phyloP scores from a whole-genome alignment of 1,284 basidiomycete genomes.

The Boletellus sp. region DNA sequence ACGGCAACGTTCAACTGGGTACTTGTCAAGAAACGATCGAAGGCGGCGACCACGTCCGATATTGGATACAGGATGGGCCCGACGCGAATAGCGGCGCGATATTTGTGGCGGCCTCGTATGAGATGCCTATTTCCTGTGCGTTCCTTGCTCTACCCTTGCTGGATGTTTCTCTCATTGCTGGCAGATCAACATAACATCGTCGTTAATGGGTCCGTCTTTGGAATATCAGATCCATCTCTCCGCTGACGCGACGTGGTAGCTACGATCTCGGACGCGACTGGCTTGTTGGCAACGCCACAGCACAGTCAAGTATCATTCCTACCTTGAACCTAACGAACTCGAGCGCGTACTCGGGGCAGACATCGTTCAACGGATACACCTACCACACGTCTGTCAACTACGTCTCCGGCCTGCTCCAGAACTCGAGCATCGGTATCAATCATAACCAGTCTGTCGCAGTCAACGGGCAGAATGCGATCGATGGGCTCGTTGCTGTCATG shows the following conservation, averaged over 20 bases:
- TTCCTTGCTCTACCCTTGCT: conserved; percentile 8
- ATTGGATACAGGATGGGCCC: conserved; percentile 79
- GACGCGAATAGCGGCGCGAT: conserved; percentile 68
- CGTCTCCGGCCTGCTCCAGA: conserved; percentile 62
- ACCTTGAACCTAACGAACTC: conserved; percentile 49
- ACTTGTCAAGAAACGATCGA: conserved; percentile 82
- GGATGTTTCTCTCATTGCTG: background rate
- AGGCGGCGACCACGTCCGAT: conserved; percentile 89
- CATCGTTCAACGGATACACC: conserved; percentile 57
- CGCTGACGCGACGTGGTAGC: conserved; percentile 25
- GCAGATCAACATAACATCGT: conserved; percentile 52
- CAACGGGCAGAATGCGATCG: conserved; percentile 62
- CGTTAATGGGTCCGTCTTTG: conserved; percentile 45
- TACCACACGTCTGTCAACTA: conserved; percentile 71
- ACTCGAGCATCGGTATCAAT: conserved; percentile 75
- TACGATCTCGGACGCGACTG: conserved; percentile 72
- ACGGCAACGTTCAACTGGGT: conserved; percentile 70
- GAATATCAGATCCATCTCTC: background rate
- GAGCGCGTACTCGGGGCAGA: conserved; percentile 55
- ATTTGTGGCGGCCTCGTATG: conserved; percentile 82
- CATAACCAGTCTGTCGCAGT: conserved; percentile 64
- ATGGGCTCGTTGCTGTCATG: conserved; percentile 83
- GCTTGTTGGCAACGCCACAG: conserved; percentile 77
- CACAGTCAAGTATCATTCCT: conserved; percentile 46
- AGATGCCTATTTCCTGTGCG: conserved; percentile 57